Conservation (phyloP, 768 basidiomycete species). For the Pisolithus orientalis region DNA sequence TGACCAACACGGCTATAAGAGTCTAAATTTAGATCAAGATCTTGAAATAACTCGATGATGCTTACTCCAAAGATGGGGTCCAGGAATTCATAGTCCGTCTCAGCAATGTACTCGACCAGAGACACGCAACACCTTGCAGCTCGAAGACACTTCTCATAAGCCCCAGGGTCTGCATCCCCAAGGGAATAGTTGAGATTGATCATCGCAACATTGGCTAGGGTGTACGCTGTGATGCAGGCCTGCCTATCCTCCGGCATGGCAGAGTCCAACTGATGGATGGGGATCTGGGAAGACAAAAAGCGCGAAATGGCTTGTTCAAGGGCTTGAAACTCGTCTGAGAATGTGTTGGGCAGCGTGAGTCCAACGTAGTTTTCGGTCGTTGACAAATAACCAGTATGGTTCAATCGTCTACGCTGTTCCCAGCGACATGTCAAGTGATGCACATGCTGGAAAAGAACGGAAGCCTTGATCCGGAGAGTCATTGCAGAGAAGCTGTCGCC, state of each 20-base stretch:
- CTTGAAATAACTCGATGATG: slow-evolving; percentile 4
- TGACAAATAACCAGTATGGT: slow-evolving; percentile 8
- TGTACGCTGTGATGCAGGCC: slow-evolving; percentile 53
- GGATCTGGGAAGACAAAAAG: slow-evolving; percentile 58
- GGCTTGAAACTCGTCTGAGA: slow-evolving; percentile 52
- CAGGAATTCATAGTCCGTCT: slow-evolving; percentile 63
- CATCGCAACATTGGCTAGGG: slow-evolving; percentile 58
- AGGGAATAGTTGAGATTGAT: slow-evolving; percentile 62
- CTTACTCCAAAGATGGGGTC: slow-evolving; percentile 75
- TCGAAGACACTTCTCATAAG: slow-evolving; percentile 61
- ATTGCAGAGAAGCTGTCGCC: slow-evolving; percentile 53
- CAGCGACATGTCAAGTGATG: slow-evolving; percentile 54
- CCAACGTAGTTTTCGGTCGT: slow-evolving; percentile 27
- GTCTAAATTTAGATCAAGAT: slow-evolving; percentile 4
- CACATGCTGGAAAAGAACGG: slow-evolving; percentile 68
- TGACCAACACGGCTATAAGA: slow-evolving; percentile 63
- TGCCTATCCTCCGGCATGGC: slow-evolving; percentile 53
- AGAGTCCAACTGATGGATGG: slow-evolving; percentile 57
- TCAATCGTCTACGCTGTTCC: slow-evolving; percentile 46
- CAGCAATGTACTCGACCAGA: slow-evolving; percentile 56
- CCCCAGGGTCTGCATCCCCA: slow-evolving; percentile 49
- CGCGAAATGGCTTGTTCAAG: slow-evolving; percentile 60
- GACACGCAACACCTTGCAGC: slow-evolving; percentile 57
- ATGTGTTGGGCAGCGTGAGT: slow-evolving; percentile 38
- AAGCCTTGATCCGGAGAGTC: slow-evolving; percentile 68